These are phyloP conservation scores for Eucalyptus polyanthemos DNA, from an alignment of 345 rosid species.

Conservation along the genomic window DNA sequence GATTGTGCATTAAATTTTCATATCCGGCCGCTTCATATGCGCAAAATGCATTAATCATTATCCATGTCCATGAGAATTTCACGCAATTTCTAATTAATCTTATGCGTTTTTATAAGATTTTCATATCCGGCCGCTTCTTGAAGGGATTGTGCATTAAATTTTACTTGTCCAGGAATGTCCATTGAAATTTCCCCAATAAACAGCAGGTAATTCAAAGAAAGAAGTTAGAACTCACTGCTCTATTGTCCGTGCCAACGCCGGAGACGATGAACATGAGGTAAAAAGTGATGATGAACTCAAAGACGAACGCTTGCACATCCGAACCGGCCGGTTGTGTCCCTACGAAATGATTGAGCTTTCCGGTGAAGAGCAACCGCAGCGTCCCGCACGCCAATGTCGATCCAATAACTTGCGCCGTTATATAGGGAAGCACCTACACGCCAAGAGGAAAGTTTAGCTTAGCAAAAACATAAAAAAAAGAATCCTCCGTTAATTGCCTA, in stretches of 20 bases:
- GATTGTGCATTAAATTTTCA: not conserved
- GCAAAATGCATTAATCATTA: not conserved
- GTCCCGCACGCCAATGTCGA: slow-evolving; percentile 72
- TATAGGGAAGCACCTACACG: slow-evolving; percentile 57
- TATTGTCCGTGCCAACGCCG: slow-evolving; percentile 73
- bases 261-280: slow-evolving; percentile 75
- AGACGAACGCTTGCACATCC: slow-evolving; percentile 48
- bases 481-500: too few relatives aligned
- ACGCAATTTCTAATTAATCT: not conserved
- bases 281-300: slow-evolving; percentile 89
- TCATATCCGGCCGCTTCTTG: not conserved
- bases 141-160: not conserved
- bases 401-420: slow-evolving; percentile 55
- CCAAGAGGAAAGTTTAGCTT: not conserved
- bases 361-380: slow-evolving; percentile 48
- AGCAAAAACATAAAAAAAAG: too few relatives aligned
- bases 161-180: too few relatives aligned
- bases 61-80: not conserved
- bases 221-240: slow-evolving; percentile 57
- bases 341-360: slow-evolving; percentile 38
- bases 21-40: rapidly evolving
- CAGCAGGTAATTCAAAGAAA: not conserved
- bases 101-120: not conserved
- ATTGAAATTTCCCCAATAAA: not conserved
- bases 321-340: slow-evolving; percentile 75